A percentile compares a stretch with the other conserved stretches of the same genome.
These are phyloP conservation scores for Pleurotus djamor DNA, from an alignment of 768 basidiomycete species.

Conservation along the genomic window DNA sequence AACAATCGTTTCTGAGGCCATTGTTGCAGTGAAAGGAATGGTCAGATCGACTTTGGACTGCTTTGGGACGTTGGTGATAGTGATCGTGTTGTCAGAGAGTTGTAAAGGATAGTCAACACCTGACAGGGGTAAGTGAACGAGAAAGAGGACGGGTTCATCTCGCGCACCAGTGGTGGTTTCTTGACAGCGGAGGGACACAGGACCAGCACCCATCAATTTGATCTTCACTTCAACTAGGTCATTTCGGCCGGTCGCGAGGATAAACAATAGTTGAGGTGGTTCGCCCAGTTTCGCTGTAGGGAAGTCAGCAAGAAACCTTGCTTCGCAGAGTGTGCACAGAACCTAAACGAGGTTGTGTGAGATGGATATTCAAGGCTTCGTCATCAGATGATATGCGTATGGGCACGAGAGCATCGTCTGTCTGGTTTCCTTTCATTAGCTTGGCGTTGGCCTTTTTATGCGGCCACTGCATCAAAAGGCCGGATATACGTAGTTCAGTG, in stretches of 20 bases:
- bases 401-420: conserved; percentile 22
- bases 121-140: background rate
- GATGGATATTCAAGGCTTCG: conserved; percentile 58
- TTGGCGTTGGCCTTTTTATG: conserved; percentile 26
- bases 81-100: conserved; percentile 36
- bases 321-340: background rate
- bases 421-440: conserved; percentile 19
- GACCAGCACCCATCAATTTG: conserved; percentile 47
- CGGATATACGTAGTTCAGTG: conserved; percentile 64
- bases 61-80: conserved; percentile 44
- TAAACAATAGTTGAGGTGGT: conserved; percentile 49
- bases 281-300: conserved; percentile 64
- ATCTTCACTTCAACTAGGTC: conserved; percentile 51
- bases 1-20: conserved; percentile 61
- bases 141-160: too few species aligned
- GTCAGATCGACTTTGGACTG: conserved; percentile 45
- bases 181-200: conserved; percentile 46
- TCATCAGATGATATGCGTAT: conserved; percentile 65
- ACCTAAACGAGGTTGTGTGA: conserved; percentile 51
- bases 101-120: background rate
- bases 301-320: conserved; percentile 7
- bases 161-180: conserved; percentile 25
- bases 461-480: conserved; percentile 65
- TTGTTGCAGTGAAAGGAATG: conserved; percentile 67
- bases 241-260: conserved; percentile 70